phyloP scores from a whole-genome alignment of 2,329 filamentous ascomycete genomes.

The Colletotrichum scovillei region DNA sequence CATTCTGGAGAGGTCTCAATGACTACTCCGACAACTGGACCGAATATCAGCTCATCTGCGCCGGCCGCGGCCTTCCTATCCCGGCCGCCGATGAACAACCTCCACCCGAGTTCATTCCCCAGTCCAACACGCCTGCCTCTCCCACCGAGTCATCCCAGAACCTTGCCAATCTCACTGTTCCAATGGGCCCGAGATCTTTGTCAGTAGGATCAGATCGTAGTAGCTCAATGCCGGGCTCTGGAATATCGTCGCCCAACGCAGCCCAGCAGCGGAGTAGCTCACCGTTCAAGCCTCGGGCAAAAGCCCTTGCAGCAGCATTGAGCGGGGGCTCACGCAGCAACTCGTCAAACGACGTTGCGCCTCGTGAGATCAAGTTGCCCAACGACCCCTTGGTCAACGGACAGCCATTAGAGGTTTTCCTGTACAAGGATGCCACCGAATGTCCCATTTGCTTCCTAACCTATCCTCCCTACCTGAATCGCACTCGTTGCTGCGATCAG shows the following conservation, averaged over 20 bases:
- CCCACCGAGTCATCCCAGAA: slow-evolving; percentile 68
- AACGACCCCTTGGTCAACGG: slow-evolving; percentile 91
- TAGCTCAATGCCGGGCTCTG: slow-evolving; percentile 65
- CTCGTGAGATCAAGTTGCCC: slow-evolving; percentile 83
- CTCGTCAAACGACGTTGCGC: slow-evolving; percentile 77
- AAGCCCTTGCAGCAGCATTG: slow-evolving; percentile 86
- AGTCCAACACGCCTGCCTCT: slow-evolving; percentile 56
- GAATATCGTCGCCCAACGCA: slow-evolving; percentile 65
- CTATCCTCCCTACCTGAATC: slow-evolving; percentile 94
- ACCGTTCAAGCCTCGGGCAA: slow-evolving; percentile 84
- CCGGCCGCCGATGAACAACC: slow-evolving; percentile 87
- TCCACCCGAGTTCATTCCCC: slow-evolving; percentile 70
- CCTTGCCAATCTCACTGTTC: slow-evolving; percentile 80
- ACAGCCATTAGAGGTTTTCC: slow-evolving; percentile 89
- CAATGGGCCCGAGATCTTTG: slow-evolving; percentile 80
- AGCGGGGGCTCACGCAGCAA: slow-evolving; percentile 79
- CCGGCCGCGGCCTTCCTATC: slow-evolving; percentile 84
- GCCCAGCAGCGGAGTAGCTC: slow-evolving; percentile 59
- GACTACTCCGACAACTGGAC: slow-evolving; percentile 92
- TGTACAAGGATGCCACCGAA: slow-evolving; percentile 91
- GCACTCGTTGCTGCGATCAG: slow-evolving; percentile 94
- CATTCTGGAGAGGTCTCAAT: slow-evolving; percentile 94
- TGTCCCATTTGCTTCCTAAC: slow-evolving; percentile 98
- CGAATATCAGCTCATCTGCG: slow-evolving; percentile 94
- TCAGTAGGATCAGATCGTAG: slow-evolving; percentile 81